These are phyloP conservation scores for Rhododendron simsii DNA, from an alignment of 148 eudicot species.

Conservation along the genomic window DNA sequence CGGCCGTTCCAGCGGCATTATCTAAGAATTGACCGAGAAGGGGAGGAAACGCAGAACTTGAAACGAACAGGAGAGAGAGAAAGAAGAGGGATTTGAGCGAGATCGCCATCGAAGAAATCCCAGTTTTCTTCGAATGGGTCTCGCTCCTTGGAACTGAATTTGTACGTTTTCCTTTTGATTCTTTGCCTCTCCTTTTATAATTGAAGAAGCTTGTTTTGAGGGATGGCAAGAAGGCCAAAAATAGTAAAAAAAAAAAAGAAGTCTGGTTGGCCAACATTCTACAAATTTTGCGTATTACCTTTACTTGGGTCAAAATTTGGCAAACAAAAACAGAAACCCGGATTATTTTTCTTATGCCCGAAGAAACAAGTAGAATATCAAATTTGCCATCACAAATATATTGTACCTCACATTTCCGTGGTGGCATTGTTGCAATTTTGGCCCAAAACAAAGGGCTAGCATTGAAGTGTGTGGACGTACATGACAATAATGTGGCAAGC, in stretches of 20 bases:
- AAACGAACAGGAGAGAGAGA: constrained; percentile 25
- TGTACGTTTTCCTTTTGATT: neutral
- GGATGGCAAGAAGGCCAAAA: neutral
- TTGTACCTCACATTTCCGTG: neutral
- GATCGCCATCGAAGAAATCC: constrained; percentile 14
- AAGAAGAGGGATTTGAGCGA: constrained; percentile 22
- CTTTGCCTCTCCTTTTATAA: neutral
- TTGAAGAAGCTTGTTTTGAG: neutral
- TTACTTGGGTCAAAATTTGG: neutral
- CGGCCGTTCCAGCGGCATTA: no score
- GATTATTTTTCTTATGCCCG: neutral
- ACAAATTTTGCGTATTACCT: neutral
- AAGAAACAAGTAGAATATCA: neutral
- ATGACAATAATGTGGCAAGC: neutral
- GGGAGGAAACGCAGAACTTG: constrained; percentile 1
- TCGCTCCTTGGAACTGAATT: neutral
- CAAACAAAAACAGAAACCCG: neutral
- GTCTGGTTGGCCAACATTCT: neutral
- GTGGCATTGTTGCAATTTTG: constrained; percentile 2
- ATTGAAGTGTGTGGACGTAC: neutral
- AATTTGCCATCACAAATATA: neutral
- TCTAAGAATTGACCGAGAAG: neutral
- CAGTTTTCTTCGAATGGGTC: constrained; percentile 9
- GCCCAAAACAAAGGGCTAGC: neutral
- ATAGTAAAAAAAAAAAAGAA: neutral